Evolutionary conservation across 352 stramenopile genomes (phyloP).

Genomic region (Pythium scleroteichum): DNA sequence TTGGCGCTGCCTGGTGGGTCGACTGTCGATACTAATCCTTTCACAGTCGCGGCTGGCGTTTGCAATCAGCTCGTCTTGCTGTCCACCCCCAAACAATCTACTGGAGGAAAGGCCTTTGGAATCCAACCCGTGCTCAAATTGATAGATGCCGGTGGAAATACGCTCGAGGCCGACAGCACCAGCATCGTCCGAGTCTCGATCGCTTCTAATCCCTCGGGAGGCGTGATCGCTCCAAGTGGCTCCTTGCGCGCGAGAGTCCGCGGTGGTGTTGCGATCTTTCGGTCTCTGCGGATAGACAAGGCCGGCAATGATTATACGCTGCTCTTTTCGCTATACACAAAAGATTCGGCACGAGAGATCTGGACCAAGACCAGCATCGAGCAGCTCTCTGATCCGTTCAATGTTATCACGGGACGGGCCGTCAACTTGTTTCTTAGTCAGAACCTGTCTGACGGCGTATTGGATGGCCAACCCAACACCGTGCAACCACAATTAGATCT

Average conservation of each 20-base stretch:
- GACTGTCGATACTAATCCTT: constrained; percentile 69
- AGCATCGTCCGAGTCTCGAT: constrained; percentile 68
- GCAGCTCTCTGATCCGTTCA: constrained; percentile 59
- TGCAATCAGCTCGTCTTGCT: constrained; percentile 55
- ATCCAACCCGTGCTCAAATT: constrained; percentile 79
- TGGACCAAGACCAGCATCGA: constrained; percentile 55
- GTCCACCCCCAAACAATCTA: constrained; percentile 38
- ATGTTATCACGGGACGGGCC: constrained; percentile 49
- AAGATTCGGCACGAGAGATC: constrained; percentile 34
- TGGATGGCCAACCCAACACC: constrained; percentile 79
- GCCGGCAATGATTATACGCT: constrained; percentile 76
- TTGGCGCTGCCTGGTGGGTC: constrained; percentile 50
- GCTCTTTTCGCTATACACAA: constrained; percentile 64
- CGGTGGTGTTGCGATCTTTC: constrained; percentile 64
- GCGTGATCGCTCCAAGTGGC: constrained; percentile 43
- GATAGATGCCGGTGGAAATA: constrained; percentile 74
- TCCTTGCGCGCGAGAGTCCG: constrained; percentile 45
- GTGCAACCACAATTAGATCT: constrained; percentile 66
- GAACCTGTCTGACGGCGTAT: constrained; percentile 60
- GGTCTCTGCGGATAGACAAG: constrained; percentile 72
- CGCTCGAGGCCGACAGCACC: constrained; percentile 59
- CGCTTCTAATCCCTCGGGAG: constrained; percentile 68
- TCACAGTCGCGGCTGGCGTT: constrained; percentile 65
- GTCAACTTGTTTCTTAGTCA: constrained; percentile 50
- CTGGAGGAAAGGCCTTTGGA: constrained; percentile 70